Base-by-base conservation (phyloP, 2,329 filamentous ascomycete species). In the Chaetomium sp. region DNA sequence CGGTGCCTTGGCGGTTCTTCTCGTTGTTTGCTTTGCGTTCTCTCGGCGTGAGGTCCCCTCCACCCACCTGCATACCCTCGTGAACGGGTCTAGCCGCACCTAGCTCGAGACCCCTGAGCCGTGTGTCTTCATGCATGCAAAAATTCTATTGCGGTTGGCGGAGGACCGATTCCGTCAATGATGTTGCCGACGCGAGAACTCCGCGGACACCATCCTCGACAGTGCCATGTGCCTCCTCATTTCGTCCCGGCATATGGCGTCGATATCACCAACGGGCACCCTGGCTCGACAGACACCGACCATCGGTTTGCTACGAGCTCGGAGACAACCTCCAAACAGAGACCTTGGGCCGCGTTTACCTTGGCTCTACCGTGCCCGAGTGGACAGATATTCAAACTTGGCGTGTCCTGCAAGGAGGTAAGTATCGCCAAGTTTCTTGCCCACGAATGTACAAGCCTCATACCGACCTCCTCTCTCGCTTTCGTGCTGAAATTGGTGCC, bases 211-310 rank as follows among this genome's bases (percentile, higher is more conserved):
- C 38, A n/a, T 25, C 45, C 57, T 42, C 51, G 8, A 55, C 27
- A 29, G 54, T 23, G 54, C n/a, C 23, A 29, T 53, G 57, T 38
- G 10, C 38, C 27, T 23, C 29, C 45, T 45, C 57, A 13, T 23
- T 9, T 21, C 12, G 21, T 25, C 45, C 42, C 29, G 21, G 45
- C 38, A 56, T 29, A 55, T 64, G 62, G 56, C 49, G 62, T 59
- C 62, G 50, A 59, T 64, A 64, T 64, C 56, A 64, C 62, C 62
- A 64, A 64, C 62, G 23, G 57, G 42, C 49, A 55, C 35, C 35
- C 27, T 13, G 8, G 57, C 13, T 55, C 29, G 38, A 23, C 35
- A 47, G 31, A 45, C 19, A 23, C 56, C 27, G 50, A 38, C 21
- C 4, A 56, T 47, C 10, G 29, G 19, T 21, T 21, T 38, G 27